phyloP scores from a whole-genome alignment of 352 stramenopile genomes.

The Pythium vanterpoolii region DNA sequence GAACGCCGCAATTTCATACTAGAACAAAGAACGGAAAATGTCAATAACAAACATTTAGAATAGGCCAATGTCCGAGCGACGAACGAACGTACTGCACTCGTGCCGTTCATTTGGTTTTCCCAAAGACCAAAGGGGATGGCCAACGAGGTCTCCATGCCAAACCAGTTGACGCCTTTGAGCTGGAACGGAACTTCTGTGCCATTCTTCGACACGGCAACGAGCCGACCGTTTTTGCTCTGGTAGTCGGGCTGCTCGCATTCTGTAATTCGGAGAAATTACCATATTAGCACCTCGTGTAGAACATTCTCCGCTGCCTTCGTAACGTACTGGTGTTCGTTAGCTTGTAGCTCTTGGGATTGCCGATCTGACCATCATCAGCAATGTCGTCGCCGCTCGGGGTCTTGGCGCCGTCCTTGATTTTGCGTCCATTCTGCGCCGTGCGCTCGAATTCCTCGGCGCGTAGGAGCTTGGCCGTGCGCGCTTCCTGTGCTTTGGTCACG shows the following conservation, averaged over 20 bases:
- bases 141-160: conserved; percentile 67
- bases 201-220: conserved; percentile 51
- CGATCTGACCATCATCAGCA: conserved; percentile 58
- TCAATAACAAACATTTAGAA: background rate
- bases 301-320: too few relatives aligned
- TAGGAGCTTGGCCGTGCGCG: conserved; percentile 28
- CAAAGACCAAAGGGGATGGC: conserved; percentile 57
- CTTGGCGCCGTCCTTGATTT: conserved; percentile 46
- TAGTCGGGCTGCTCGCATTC: conserved; percentile 76
- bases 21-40: background rate
- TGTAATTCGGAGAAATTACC: conserved; percentile 13
- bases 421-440: conserved; percentile 27
- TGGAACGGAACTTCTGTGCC: conserved; percentile 59
- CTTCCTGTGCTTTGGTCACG: conserved; percentile 29
- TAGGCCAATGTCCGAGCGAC: background rate
- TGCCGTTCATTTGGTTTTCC: conserved; percentile 57
- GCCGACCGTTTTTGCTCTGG: conserved; percentile 70
- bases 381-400: conserved; percentile 24
- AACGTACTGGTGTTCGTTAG: conserved; percentile 26
- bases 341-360: conserved; percentile 71
- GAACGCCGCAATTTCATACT: conserved; percentile 64
- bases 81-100: conserved; percentile 33
- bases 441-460: conserved; percentile 36
- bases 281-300: background rate
- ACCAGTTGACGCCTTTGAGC: conserved; percentile 86